phyloP scores from a whole-genome alignment of 2,329 filamentous ascomycete genomes.

The Allantophomopsis cytisporea region DNA sequence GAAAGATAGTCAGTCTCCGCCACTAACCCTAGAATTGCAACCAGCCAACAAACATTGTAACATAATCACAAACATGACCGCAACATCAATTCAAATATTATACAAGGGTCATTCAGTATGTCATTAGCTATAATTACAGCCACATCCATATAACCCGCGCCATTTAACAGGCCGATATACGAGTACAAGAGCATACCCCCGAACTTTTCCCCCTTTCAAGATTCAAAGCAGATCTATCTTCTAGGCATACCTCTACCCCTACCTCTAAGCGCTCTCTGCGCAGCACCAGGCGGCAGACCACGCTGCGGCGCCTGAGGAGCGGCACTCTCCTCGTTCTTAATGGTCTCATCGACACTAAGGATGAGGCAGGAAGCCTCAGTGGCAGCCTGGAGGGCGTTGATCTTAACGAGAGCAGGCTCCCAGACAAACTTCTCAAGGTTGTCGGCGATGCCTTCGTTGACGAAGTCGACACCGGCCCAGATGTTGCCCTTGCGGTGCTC shows the following conservation, averaged over 20 bases:
- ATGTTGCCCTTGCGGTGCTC: slow-evolving; percentile 87
- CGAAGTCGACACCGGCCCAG: slow-evolving; percentile 95
- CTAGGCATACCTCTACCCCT: slow-evolving; percentile 83
- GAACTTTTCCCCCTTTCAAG: no score
- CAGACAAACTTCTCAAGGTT: slow-evolving; percentile 95
- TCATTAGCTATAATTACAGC: no score
- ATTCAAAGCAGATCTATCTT: slow-evolving; percentile 30
- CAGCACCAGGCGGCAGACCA: slow-evolving; percentile 65
- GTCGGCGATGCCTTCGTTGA: slow-evolving; percentile 80
- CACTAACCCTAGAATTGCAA: no score
- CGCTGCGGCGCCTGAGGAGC: slow-evolving; percentile 69
- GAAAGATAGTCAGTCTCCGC: no score
- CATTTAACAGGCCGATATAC: no score
- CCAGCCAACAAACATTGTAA: no score
- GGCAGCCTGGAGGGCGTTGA: slow-evolving; percentile 92
- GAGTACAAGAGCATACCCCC: no score
- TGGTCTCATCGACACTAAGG: slow-evolving; percentile 93
- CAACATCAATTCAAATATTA: no score
- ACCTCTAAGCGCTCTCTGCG: slow-evolving; percentile 75
- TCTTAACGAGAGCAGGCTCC: slow-evolving; percentile 92
- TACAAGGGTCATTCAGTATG: no score
- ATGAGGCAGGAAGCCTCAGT: slow-evolving; percentile 94
- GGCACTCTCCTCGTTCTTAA: slow-evolving; percentile 91
- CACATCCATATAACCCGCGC: no score
- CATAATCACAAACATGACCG: no score